Conservation (phyloP, 805 yeast species). For the Isabelozyma gotoi region DNA sequence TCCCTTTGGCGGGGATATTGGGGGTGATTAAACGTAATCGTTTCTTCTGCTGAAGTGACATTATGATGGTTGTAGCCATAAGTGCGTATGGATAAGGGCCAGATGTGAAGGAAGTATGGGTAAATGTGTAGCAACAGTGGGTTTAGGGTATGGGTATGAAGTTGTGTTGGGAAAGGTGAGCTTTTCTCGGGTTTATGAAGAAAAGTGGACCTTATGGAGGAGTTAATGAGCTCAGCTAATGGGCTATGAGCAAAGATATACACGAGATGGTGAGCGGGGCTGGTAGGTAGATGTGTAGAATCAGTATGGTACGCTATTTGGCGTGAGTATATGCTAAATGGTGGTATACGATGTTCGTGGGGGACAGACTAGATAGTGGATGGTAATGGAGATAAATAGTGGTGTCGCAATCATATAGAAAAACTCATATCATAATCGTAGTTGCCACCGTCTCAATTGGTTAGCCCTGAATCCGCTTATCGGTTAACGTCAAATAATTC, state of each 20-base stretch:
- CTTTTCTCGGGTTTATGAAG: no score
- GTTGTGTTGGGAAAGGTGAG: neutral
- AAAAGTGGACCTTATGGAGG: no score
- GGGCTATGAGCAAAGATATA: no score
- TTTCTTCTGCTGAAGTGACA: constrained; percentile 14
- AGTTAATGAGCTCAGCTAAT: no score
- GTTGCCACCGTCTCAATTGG: constrained; percentile 1
- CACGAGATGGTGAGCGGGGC: no score
- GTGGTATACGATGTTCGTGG: no score
- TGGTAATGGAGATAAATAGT: neutral
- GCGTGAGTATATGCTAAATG: no score
- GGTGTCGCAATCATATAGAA: neutral
- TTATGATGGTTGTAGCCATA: constrained; percentile 5
- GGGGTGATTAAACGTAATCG: constrained; percentile 12
- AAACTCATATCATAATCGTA: neutral
- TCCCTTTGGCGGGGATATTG: constrained; percentile 7
- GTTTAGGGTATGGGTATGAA: neutral
- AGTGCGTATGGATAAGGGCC: neutral
- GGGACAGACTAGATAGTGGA: no score
- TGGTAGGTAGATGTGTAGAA: no score
- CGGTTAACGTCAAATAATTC: neutral
- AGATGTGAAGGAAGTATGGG: neutral
- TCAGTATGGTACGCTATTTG: no score
- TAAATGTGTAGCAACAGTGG: neutral
- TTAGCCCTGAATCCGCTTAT: neutral